phyloP scores from a whole-genome alignment of 2,329 filamentous ascomycete species.

The Exophiala mesophila region DNA sequence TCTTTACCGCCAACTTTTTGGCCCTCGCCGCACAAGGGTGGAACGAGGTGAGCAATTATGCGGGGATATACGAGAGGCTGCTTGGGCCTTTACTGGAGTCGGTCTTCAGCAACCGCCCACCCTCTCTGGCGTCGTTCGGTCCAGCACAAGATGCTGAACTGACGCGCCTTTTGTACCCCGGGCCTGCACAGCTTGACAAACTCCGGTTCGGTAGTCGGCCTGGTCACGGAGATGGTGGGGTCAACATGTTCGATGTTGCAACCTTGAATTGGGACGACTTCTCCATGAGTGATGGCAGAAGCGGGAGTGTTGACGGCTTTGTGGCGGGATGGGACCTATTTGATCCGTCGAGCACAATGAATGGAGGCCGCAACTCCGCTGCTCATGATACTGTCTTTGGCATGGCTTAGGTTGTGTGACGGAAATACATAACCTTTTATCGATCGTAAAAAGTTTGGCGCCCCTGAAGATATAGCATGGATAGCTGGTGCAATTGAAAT shows the following conservation, averaged over 20 bases:
- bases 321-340: constrained; percentile 25
- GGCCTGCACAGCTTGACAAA: constrained; percentile 27
- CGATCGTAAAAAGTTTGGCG: no score
- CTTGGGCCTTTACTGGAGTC: constrained; percentile 31
- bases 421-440: no score
- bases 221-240: constrained; percentile 35
- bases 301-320: constrained; percentile 18
- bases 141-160: constrained; percentile 28
- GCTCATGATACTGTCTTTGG: constrained; percentile 22
- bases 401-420: no score
- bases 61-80: constrained; percentile 28
- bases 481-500: no score
- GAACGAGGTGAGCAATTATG: constrained; percentile 32
- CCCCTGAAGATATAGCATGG: no score
- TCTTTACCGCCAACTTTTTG: constrained; percentile 32
- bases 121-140: constrained; percentile 25
- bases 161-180: constrained; percentile 26
- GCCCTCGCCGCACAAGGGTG: constrained; percentile 31
- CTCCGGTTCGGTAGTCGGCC: constrained; percentile 24
- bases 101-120: constrained; percentile 28
- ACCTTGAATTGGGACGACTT: constrained; percentile 28
- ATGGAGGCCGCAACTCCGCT: not conserved
- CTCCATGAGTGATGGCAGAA: constrained; percentile 23
- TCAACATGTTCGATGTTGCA: constrained; percentile 31
- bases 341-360: constrained; percentile 15